phyloP scores from a whole-genome alignment of 108 stramenopile species.

The Bacterosira constricta region DNA sequence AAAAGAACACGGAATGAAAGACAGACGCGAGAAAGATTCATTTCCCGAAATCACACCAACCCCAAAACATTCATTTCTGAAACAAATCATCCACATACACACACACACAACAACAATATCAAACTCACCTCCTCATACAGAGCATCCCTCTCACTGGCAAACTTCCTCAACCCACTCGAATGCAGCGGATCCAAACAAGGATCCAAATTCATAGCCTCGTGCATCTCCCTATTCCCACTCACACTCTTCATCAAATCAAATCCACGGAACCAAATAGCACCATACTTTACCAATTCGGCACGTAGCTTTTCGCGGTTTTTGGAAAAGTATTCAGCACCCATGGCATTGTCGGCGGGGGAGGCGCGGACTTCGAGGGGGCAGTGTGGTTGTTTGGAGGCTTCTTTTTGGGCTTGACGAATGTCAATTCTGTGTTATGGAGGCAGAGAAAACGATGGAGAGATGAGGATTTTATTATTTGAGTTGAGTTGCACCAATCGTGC shows the following conservation, averaged over 20 bases:
- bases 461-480: neutral
- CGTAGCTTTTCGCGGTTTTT: constrained; percentile 72
- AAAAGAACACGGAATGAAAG: too few relatives aligned
- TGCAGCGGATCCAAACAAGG: constrained; percentile 93
- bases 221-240: constrained; percentile 75
- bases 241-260: constrained; percentile 85
- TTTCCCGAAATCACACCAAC: neutral
- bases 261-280: constrained; percentile 88
- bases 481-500: too few relatives aligned
- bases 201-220: constrained; percentile 80
- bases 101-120: too few relatives aligned
- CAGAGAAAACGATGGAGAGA: too few relatives aligned
- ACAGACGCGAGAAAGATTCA: neutral
- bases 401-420: constrained; percentile 56
- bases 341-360: constrained; percentile 57
- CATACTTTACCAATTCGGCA: constrained; percentile 68
- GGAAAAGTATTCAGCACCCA: constrained; percentile 69
- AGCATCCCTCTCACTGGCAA: constrained; percentile 89
- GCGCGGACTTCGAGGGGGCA: constrained; percentile 78
- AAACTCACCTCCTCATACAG: constrained; percentile 88
- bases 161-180: constrained; percentile 87
- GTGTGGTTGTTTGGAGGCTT: constrained; percentile 53
- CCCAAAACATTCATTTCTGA: neutral
- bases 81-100: too few relatives aligned
- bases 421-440: constrained; percentile 51